Conservation (phyloP, 108 stramenopile species). For the Aurantiochytrium sp. region DNA sequence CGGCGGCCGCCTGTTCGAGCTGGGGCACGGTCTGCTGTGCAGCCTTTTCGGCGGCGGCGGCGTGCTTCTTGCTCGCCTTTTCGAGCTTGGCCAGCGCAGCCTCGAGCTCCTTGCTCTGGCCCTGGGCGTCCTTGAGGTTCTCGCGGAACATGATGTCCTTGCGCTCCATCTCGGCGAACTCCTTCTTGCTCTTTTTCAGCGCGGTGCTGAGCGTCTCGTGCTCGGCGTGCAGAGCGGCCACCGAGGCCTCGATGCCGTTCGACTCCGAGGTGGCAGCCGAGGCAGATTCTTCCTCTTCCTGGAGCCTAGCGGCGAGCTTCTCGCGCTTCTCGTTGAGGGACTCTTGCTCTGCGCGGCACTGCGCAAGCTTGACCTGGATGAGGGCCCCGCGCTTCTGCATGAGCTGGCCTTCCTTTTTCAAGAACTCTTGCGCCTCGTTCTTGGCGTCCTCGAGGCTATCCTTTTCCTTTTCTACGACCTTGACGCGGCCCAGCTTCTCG, state of each 20-base stretch:
- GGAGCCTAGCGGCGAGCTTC: conserved; percentile 46
- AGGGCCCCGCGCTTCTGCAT: conserved; percentile 79
- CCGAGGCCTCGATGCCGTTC: background rate
- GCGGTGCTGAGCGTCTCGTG: conserved; percentile 62
- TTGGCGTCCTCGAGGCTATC: conserved; percentile 78
- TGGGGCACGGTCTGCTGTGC: conserved; percentile 65
- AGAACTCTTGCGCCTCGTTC: conserved; percentile 76
- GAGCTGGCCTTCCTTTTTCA: conserved; percentile 76
- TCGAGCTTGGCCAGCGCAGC: conserved; percentile 53
- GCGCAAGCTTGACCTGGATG: conserved; percentile 63
- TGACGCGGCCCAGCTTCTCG: conserved; percentile 90
- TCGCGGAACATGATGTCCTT: conserved; percentile 85
- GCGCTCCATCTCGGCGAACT: conserved; percentile 78
- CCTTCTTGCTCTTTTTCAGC: conserved; percentile 72
- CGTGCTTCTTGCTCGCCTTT: conserved; percentile 61
- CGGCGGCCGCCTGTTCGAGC: conserved; percentile 61
- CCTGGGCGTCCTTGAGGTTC: conserved; percentile 78
- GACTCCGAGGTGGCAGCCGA: background rate
- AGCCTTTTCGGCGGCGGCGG: conserved; percentile 47
- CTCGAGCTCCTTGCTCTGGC: conserved; percentile 67
- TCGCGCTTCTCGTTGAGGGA: conserved; percentile 55
- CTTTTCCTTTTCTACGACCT: conserved; percentile 90
- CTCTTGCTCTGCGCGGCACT: conserved; percentile 37
- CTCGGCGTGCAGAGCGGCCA: conserved; percentile 57
- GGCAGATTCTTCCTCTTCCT: background rate